A percentile compares a stretch with the other conserved stretches of the same genome.
Conservation (phyloP, 495 filamentous ascomycete genomes). For the Emericellopsis terricola region DNA sequence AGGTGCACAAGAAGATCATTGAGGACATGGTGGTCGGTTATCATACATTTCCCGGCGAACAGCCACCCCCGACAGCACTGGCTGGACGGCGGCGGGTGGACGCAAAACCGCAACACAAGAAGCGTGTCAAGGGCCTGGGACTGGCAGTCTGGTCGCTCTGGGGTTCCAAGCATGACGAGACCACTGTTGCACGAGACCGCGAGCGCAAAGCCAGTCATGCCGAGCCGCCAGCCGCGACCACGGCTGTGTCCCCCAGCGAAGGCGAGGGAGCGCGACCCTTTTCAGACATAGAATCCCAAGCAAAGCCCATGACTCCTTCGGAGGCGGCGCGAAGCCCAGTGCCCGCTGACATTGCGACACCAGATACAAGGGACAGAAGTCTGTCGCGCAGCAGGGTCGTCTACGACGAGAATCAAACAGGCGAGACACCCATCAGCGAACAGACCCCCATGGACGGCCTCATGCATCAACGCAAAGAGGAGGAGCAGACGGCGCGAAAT, state of each 20-base stretch:
- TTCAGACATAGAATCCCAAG: conserved; percentile 15
- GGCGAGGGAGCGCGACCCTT: conserved; percentile 20
- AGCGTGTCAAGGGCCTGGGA: conserved; percentile 48
- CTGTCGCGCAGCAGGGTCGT: conserved; percentile 21
- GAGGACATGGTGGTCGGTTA: conserved; percentile 54
- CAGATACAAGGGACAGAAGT: no score
- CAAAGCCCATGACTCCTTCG: conserved; percentile 4
- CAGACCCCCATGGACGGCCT: conserved; percentile 11
- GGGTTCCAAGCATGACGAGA: conserved; percentile 77
- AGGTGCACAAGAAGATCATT: conserved; percentile 49
- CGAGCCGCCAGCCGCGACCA: conserved; percentile 8
- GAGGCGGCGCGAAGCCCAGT: conserved; percentile 6
- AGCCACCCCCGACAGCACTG: conserved; percentile 66
- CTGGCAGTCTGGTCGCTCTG: conserved; percentile 68
- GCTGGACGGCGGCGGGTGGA: conserved; percentile 45
- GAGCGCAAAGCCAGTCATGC: conserved; percentile 23
- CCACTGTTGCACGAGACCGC: conserved; percentile 37
- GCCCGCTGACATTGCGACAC: no score
- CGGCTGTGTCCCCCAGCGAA: conserved; percentile 10
- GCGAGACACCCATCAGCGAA: conserved; percentile 13
- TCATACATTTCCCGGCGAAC: conserved; percentile 51
- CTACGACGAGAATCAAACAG: conserved; percentile 21
- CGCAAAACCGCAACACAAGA: conserved; percentile 22
- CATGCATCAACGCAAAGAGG: neutral
- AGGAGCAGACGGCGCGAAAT: neutral